These are phyloP conservation scores for Cladosporium colombiae DNA, from an alignment of 2,329 filamentous ascomycete genomes.

Conservation along the genomic window DNA sequence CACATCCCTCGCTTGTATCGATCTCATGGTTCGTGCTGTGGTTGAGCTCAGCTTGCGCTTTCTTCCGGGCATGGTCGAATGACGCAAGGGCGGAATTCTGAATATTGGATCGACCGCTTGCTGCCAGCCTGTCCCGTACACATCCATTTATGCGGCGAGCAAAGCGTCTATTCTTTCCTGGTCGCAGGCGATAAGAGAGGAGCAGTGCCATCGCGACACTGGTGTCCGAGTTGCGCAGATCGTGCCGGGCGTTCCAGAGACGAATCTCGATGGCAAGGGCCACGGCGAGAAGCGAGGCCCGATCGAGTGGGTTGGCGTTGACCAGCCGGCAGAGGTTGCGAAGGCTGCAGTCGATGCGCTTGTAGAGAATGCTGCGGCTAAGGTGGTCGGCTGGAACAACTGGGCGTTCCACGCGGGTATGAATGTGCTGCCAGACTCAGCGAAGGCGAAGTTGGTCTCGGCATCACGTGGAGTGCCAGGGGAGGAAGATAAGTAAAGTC, in stretches of 20 bases:
- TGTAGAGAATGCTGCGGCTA: slow-evolving; percentile 11
- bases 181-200: not conserved
- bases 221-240: not conserved
- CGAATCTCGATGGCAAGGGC: not conserved
- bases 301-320: not conserved
- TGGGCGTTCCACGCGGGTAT: slow-evolving; percentile 2
- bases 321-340: not conserved
- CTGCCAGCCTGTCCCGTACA: not conserved
- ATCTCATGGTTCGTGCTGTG: not conserved
- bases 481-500: not conserved
- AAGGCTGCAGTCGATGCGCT: slow-evolving; percentile 10
- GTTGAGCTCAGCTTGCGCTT: not conserved
- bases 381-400: slow-evolving; percentile 19
- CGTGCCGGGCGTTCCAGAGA: not conserved
- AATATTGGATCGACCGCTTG: not conserved
- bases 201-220: not conserved
- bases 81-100: not conserved
- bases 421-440: slow-evolving; percentile 4
- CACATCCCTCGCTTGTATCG: not conserved
- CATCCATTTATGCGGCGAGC: not conserved
- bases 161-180: not conserved
- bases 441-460: not conserved
- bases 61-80: not conserved
- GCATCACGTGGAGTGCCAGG: not conserved
- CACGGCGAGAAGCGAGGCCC: not conserved